Conservation (phyloP, 352 stramenopile genomes). For the Detonula confervacea region DNA sequence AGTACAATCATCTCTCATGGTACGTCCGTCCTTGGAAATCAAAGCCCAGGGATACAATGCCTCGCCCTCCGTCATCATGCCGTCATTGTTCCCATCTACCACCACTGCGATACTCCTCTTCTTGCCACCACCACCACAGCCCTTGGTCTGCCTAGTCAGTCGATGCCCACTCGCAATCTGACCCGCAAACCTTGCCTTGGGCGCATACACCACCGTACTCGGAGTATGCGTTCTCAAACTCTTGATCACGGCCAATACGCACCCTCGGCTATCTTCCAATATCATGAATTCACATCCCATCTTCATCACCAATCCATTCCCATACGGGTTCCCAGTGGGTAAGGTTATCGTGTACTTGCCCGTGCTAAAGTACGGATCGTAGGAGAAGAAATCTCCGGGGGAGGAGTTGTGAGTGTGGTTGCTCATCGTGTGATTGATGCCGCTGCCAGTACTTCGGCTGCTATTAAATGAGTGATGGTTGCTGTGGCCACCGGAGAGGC, state of each 20-base stretch:
- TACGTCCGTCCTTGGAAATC: conserved; percentile 37
- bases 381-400: conserved; percentile 37
- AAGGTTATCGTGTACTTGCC: conserved; percentile 37
- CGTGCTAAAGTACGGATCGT: conserved; percentile 48
- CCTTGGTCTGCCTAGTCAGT: not conserved
- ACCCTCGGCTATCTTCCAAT: conserved; percentile 35
- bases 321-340: conserved; percentile 22
- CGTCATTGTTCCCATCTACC: conserved; percentile 12
- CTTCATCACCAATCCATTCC: conserved; percentile 38
- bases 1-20: conserved; percentile 24
- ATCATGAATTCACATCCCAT: conserved; percentile 44
- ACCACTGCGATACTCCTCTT: not conserved
- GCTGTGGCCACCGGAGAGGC: too few relatives aligned
- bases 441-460: too few relatives aligned
- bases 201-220: conserved; percentile 38
- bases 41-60: conserved; percentile 55
- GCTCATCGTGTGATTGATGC: not conserved
- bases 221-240: conserved; percentile 32
- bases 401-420: not conserved
- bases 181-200: conserved; percentile 31
- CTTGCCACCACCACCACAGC: too few relatives aligned
- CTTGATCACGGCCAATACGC: conserved; percentile 42
- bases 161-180: conserved; percentile 39
- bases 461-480: too few relatives aligned
- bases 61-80: not conserved